Base-by-base conservation (phyloP, 2,329 filamentous ascomycete species). In the Corynespora cassiicola region DNA sequence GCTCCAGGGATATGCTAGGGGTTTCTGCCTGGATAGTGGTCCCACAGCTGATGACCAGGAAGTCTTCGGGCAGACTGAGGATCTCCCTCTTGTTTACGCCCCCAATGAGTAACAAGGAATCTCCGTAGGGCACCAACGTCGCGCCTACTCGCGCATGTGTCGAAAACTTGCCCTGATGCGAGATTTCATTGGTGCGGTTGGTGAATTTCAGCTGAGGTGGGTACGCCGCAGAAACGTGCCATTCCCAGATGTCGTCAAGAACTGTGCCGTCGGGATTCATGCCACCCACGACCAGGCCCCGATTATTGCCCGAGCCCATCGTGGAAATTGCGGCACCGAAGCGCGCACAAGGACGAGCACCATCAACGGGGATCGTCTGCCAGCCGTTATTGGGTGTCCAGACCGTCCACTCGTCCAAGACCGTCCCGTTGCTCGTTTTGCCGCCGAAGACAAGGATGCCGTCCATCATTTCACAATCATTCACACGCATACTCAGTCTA, bases 281-380 rank as follows among this genome's bases (percentile, higher is more conserved):
- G 0, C 91, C 91, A 12, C 90, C 90, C 12, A 82, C 73, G 2
- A 94, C 53, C 2, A 92, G 64, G 1, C 90, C 90, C 27, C 76
- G 77, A 4, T 47, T 58, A 27, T 65, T 64, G 16, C 68, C 55
- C 26, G 48, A 64, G 24, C 50, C 37, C 17, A 61, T 59, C 36
- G 45, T 75, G 4, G 81, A 80, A 24, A 84, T 72, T 22, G 73
- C 70, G 21, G 80, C 77, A 24, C 80, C 81, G 55, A 84, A 85
- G 29, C 81, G 74, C 39, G 78, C 71, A 27, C 67, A 60, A 14
- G 77, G 77, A 7, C 58, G 55, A 45, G 52, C 33, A 19, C 63
- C 61, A 40, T 61, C 51, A 28, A 63, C 42, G 58, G 61, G 24
- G 63, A 80, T 50, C 16, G 58, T 60, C 50, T 70, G 67, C 81